Conservation (phyloP, 139 green algal genomes). For the Zygnema cylindricum region DNA sequence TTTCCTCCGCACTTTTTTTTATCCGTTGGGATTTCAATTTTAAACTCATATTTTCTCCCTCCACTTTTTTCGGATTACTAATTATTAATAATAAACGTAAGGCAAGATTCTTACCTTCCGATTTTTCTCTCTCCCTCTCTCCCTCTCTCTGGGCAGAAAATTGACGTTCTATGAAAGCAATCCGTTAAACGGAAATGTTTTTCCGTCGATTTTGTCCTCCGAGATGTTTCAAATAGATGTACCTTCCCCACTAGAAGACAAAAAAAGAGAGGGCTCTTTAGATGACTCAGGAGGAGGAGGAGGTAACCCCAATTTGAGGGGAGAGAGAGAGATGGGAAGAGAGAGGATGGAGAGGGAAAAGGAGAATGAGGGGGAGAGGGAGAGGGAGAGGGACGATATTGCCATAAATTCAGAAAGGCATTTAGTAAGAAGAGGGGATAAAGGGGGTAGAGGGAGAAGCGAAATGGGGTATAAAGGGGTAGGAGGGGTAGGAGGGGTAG, state of each 20-base stretch:
- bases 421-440: background rate
- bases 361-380: background rate
- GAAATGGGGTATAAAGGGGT: background rate
- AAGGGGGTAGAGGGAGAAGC: conserved; percentile 1
- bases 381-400: background rate
- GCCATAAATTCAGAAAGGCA: background rate
- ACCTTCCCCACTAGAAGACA: too few relatives aligned
- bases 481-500: background rate
- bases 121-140: background rate
- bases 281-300: background rate
- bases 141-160: conserved; percentile 10
- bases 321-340: background rate
- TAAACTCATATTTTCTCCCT: too few relatives aligned
- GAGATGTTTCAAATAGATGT: too few relatives aligned
- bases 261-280: too few relatives aligned
- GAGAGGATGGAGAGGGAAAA: background rate
- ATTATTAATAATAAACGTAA: too few relatives aligned
- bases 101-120: background rate
- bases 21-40: too few relatives aligned
- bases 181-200: background rate
- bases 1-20: too few relatives aligned
- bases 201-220: too few relatives aligned
- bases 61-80: too few relatives aligned
- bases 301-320: background rate
- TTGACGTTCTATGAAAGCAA: background rate